Evolutionary conservation across 2,329 filamentous ascomycete genomes (phyloP).

Genomic region (Aspergillus fructus): DNA sequence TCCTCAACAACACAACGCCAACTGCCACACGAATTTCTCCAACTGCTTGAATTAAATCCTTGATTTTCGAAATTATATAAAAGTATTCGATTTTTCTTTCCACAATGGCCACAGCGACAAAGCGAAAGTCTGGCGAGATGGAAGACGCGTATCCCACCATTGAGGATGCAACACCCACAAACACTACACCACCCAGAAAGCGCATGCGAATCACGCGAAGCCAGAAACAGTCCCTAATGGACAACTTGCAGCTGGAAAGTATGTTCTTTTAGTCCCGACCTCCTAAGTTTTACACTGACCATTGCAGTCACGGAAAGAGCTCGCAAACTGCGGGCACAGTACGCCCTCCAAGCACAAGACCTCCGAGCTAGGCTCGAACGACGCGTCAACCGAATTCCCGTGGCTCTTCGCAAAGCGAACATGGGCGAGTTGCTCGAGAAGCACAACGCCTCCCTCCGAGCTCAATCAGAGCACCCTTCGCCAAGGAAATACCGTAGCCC

Average conservation of each 20-base stretch:
- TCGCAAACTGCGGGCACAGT: conserved; percentile 83
- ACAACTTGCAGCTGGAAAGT: conserved; percentile 89
- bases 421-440: conserved; percentile 76
- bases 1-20: conserved; percentile 4
- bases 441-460: conserved; percentile 32
- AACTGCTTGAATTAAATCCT: neutral
- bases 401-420: conserved; percentile 71
- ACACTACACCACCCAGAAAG: conserved; percentile 62
- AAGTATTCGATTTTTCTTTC: neutral
- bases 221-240: conserved; percentile 83
- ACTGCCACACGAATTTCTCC: neutral
- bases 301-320: conserved; percentile 77
- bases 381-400: conserved; percentile 88
- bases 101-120: conserved; percentile 41
- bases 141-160: conserved; percentile 47
- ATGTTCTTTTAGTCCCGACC: conserved; percentile 33
- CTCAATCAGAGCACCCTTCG: conserved; percentile 28
- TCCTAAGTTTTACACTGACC: conserved; percentile 17
- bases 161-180: conserved; percentile 43
- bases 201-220: conserved; percentile 61
- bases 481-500: conserved; percentile 33
- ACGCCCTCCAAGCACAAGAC: conserved; percentile 81
- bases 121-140: conserved; percentile 40
- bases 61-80: neutral
- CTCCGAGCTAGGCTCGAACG: conserved; percentile 85